phyloP scores from a whole-genome alignment of 1,139 yeast genomes.

The Pichia sp. region DNA sequence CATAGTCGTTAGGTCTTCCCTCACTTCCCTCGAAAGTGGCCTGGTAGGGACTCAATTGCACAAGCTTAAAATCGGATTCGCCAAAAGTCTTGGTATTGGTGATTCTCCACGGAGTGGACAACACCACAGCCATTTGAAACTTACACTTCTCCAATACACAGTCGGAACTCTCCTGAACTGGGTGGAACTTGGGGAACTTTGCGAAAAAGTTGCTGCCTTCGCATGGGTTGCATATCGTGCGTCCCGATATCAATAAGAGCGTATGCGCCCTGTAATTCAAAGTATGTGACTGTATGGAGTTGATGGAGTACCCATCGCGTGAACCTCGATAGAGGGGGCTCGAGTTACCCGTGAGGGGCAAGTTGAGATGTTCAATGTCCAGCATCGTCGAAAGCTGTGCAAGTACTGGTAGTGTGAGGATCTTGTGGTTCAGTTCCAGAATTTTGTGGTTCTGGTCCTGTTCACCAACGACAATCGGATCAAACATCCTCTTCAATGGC shows the following conservation, averaged over 20 bases:
- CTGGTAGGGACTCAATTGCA: constrained; percentile 61
- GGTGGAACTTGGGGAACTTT: constrained; percentile 43
- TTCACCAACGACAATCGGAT: constrained; percentile 35
- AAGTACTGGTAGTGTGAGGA: constrained; percentile 4
- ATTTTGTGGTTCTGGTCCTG: constrained; percentile 27
- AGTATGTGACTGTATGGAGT: constrained; percentile 76
- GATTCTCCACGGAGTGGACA: constrained; percentile 19
- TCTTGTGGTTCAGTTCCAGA: constrained; percentile 3
- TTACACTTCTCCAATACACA: constrained; percentile 1
- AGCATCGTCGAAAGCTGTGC: constrained; percentile 8
- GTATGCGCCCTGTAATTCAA: constrained; percentile 93
- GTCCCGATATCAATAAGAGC: constrained; percentile 61
- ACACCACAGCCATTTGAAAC: constrained; percentile 7
- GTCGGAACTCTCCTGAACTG: too few species aligned
- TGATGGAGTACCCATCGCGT: constrained; percentile 75
- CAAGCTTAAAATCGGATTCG: constrained; percentile 47
- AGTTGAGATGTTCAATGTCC: constrained; percentile 2
- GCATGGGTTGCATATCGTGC: constrained; percentile 41
- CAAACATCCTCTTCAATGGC: constrained; percentile 28
- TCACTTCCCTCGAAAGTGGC: constrained; percentile 42
- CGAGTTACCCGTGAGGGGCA: constrained; percentile 3
- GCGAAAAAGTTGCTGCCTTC: constrained; percentile 37
- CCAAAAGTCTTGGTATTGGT: background rate
- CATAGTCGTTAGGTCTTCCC: constrained; percentile 33
- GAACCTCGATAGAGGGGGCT: constrained; percentile 57